Percentiles rank a stretch among this genome's conserved stretches.
Conservation (phyloP, 2,329 filamentous ascomycete genomes). For the Microcyclospora tardicrescens region DNA sequence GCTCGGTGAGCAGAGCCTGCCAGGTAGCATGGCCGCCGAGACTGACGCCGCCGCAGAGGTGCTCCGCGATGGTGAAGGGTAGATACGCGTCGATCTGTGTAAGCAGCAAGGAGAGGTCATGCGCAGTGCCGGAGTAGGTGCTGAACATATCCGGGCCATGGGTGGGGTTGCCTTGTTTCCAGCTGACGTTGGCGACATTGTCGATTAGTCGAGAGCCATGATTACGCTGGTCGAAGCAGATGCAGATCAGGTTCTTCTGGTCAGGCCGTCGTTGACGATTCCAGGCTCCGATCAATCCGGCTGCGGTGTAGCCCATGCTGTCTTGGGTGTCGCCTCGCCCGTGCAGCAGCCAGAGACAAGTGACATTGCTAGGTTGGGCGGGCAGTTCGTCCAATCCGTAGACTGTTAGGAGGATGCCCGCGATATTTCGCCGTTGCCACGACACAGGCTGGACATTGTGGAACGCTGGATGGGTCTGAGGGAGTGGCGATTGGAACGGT, state of each 20-base stretch:
- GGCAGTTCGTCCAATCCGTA: slow-evolving; percentile 69
- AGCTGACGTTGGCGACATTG: slow-evolving; percentile 58
- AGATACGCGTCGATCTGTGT: slow-evolving; percentile 67
- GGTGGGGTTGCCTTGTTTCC: slow-evolving; percentile 62
- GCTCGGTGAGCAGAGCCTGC: slow-evolving; percentile 68
- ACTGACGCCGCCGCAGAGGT: slow-evolving; percentile 70
- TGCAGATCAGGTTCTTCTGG: slow-evolving; percentile 55
- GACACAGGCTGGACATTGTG: slow-evolving; percentile 39
- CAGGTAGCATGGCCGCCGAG: slow-evolving; percentile 81
- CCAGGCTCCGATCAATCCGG: slow-evolving; percentile 56
- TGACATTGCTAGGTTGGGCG: slow-evolving; percentile 38
- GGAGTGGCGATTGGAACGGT: slow-evolving; percentile 20
- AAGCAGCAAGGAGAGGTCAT: slow-evolving; percentile 64
- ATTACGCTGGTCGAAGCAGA: slow-evolving; percentile 85
- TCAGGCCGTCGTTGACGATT: slow-evolving; percentile 33
- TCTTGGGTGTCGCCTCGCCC: slow-evolving; percentile 58
- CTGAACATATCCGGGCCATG: slow-evolving; percentile 92
- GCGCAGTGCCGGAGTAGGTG: slow-evolving; percentile 57
- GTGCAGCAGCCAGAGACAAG: slow-evolving; percentile 86
- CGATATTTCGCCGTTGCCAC: slow-evolving; percentile 53
- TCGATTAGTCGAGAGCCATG: slow-evolving; percentile 65
- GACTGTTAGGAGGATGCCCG: slow-evolving; percentile 64
- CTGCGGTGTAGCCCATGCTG: slow-evolving; percentile 63
- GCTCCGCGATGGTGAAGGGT: slow-evolving; percentile 37
- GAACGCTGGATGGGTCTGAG: slow-evolving; percentile 20